Base-by-base conservation (phyloP, 2,329 filamentous ascomycete genomes). In the Diaporthe humulicola region DNA sequence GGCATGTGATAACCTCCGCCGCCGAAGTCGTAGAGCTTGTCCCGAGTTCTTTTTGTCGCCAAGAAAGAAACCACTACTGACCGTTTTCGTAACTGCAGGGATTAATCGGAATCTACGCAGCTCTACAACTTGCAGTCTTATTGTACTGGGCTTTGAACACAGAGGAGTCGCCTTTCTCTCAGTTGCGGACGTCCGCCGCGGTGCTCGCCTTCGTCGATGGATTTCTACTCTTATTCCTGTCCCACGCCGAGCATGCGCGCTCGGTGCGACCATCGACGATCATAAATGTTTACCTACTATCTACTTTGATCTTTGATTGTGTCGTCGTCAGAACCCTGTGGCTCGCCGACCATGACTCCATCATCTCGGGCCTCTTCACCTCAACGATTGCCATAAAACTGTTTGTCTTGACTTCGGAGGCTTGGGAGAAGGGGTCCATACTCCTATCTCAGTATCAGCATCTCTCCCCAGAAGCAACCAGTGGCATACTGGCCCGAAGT, bases 381-480 rank as follows among this genome's bases (percentile, higher is more conserved):
- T 76, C 77, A 56, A 73, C 77, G 3, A 45, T 80, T 19, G 77
- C 70, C 9, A 70, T 80, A 22, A 82, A 81, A 70, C 33, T 79
- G 15, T 73, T 76, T 28, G 56, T 75, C 38, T 60, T 78, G 15
- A 48, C 73, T 38, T 73, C 75, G 6, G 81, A 82, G 73, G 78
- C 79, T 1, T 71, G 79, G 40, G 79, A 79, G 54, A 81, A 81
- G 61, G 76, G 78, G 8, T 33, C 73, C 4, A 80, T 80, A 15
- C 73, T 81, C 4, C 76, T 80, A 2, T 71, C 74, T 33, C 75
- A 73, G 38, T 80, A 81, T 70, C 77, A 73, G 28, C 22, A 76
- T 61, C 36, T 69, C 9, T 78, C 79, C n/a, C 79, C 79, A n/a
- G 75, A 76, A 36, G 40, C 33, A 17, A 69, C 64, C 17, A 79